Evolutionary conservation across 176 grass and related monocot genomes (phyloP), one percentile per base, ranked within the genome.

Genomic region (Triticum dicoccoides): DNA sequence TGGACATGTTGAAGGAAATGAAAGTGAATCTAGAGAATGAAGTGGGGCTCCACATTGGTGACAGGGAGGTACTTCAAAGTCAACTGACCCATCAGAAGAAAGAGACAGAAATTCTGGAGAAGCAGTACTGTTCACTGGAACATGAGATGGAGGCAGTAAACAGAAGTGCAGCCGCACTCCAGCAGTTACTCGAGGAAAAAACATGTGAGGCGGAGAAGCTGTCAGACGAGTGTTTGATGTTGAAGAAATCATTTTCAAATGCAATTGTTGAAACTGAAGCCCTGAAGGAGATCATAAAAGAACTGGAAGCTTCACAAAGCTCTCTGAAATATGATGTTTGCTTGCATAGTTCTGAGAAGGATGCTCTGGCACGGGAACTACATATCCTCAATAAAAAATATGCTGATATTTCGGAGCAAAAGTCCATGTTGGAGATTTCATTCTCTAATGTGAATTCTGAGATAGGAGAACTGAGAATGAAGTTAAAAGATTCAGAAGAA

Each of bases 191-290:
- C 72, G 81, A 89, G 39, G 71, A 89, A 42, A 86, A 89, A 80
- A 34, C 69, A 38, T 70, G 45, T 61, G 23, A 51, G 63, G 83
- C 76, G 81, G 89, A 86, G 59, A 80, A 85, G 73, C 54, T 95
- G 61, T 86, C 81, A 59, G 81, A 83, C 33, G 90, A 89, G 77
- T 87, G 89, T 87, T 62, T 13, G 24, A 33, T 92, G 54, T 86
- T 95, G 83, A 88, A 95, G 69, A 86, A 76, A 24, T 91, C 87
- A 23, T 80, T 92, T 56, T 84, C 81, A 72, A 69, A 88, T 88
- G 58, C 73, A 83, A 69, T 68, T 80, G 17, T 76, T 11, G 90
- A 95, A 45, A 81, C 59, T 32, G 58, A 92, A 63, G 64, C 76
- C 67, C 62, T 92, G 35, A 95, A 80, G 77, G 82, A 87, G 79